A percentile compares a stretch with the other conserved stretches of the same genome.
phyloP scores from a whole-genome alignment of 1,284 basidiomycete species.

The Austroboletus novae-zelandiae region DNA sequence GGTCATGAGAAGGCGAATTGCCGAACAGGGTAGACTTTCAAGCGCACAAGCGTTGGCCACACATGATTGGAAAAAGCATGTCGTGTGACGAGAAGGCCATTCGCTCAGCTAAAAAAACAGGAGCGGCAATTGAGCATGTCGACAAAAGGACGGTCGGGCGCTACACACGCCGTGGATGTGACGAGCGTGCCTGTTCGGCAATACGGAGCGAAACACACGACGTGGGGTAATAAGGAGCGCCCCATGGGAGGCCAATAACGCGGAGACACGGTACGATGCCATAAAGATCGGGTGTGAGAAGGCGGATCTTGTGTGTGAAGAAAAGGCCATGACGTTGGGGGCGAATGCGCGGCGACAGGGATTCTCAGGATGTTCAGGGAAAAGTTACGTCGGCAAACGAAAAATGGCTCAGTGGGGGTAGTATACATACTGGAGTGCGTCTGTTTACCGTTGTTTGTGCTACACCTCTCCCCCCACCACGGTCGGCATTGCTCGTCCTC shows the following conservation, averaged over 20 bases:
- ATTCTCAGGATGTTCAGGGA: slow-evolving; percentile 17
- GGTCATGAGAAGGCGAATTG: slow-evolving; percentile 4
- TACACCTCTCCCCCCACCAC: background rate
- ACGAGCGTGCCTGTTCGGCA: background rate
- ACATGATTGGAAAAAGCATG: too few species aligned
- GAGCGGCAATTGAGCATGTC: slow-evolving; percentile 2
- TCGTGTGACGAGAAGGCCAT: slow-evolving; percentile 12
- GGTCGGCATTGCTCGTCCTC: background rate
- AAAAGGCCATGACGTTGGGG: slow-evolving; percentile 20
- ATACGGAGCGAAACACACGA: slow-evolving; percentile 22
- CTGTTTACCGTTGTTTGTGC: slow-evolving; percentile 17
- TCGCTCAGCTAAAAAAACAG: background rate
- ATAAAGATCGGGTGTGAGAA: slow-evolving; percentile 7
- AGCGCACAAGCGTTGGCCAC: background rate
- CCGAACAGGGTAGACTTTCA: background rate
- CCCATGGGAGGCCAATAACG: slow-evolving; percentile 17
- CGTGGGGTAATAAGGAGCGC: slow-evolving; percentile 30
- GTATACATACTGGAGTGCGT: background rate
- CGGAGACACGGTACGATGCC: slow-evolving; percentile 13
- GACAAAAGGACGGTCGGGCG: slow-evolving; percentile 3
- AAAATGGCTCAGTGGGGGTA: background rate
- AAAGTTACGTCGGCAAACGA: slow-evolving; percentile 6
- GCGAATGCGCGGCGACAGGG: slow-evolving; percentile 1
- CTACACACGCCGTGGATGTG: too few species aligned
- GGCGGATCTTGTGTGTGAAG: slow-evolving; percentile 27